Evolutionary conservation across 2,329 filamentous ascomycete species (phyloP).

Genomic region (Bimuria novae-zelandiae): DNA sequence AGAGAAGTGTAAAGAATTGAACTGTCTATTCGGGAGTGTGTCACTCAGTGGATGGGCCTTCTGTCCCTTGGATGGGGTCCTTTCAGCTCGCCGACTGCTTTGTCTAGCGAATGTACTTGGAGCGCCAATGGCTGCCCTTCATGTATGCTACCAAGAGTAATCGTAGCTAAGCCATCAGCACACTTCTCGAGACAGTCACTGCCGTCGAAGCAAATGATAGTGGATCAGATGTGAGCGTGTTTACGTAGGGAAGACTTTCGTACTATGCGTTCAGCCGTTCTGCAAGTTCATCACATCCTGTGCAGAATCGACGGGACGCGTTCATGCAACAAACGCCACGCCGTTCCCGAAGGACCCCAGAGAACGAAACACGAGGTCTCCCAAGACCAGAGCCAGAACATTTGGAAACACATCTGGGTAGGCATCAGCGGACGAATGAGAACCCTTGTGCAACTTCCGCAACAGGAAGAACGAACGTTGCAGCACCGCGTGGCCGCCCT

Average conservation of each 20-base stretch:
- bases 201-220: neutral
- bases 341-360: constrained; percentile 5
- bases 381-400: constrained; percentile 5
- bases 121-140: neutral
- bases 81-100: constrained; percentile 6
- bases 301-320: neutral
- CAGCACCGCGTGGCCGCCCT: constrained; percentile 4
- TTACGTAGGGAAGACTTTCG: neutral
- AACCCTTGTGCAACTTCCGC: neutral
- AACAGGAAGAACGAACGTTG: constrained; percentile 7
- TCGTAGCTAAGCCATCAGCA: no score
- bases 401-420: neutral
- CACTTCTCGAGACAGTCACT: no score
- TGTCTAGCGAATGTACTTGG: neutral
- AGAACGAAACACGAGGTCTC: constrained; percentile 1
- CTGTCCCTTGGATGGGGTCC: neutral
- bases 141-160: neutral
- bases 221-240: neutral
- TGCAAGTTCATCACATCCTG: neutral
- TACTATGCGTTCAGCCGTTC: neutral
- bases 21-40: constrained; percentile 2
- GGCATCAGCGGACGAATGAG: neutral
- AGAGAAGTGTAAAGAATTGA: neutral
- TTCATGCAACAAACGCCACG: neutral
- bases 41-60: constrained; percentile 1